Evolutionary conservation across 2,329 filamentous ascomycete genomes (phyloP).

Genomic region (Colletotrichum sp.): DNA sequence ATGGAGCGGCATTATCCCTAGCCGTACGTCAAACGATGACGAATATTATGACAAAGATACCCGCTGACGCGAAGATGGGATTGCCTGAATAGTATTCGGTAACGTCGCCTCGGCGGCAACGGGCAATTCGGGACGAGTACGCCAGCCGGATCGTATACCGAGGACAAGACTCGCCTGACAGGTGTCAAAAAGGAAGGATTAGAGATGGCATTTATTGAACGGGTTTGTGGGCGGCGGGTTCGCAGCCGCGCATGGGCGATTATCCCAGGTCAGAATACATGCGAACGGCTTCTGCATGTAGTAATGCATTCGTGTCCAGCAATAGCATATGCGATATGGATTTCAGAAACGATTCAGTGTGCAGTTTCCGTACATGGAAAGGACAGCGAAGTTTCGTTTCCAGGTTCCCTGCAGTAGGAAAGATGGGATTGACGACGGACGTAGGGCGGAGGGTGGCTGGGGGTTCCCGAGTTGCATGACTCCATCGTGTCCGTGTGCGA

Average conservation of each 20-base stretch:
- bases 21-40: background rate
- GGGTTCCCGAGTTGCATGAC: background rate
- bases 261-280: background rate
- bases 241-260: background rate
- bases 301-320: background rate
- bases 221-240: background rate
- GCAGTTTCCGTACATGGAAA: background rate
- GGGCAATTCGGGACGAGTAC: background rate
- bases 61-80: background rate
- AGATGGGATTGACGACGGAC: background rate
- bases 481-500: background rate
- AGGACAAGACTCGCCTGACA: background rate
- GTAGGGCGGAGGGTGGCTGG: background rate
- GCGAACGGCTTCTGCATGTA: background rate
- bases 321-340: conserved; percentile 9
- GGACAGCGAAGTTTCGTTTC: conserved; percentile 10
- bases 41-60: background rate
- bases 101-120: background rate
- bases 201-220: background rate
- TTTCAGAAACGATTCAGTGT: conserved; percentile 3
- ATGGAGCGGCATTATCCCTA: background rate
- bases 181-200: background rate
- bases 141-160: background rate
- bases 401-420: background rate
- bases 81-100: background rate